Evolutionary conservation across 441 rosid genomes (phyloP).

Genomic region (Melianthus villosus): DNA sequence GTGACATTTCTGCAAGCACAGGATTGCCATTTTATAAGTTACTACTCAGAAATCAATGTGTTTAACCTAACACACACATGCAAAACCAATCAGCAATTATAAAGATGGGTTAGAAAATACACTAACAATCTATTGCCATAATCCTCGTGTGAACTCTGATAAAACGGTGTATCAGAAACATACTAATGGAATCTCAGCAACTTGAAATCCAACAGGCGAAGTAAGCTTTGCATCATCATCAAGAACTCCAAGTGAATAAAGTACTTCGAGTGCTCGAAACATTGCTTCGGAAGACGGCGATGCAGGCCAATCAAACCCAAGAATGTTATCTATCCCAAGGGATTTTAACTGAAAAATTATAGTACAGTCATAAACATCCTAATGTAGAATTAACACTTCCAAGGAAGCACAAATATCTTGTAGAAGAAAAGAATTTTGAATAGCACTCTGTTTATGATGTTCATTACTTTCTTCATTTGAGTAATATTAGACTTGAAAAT

Average conservation of each 20-base stretch:
- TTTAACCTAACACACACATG: no score
- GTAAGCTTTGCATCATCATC: constrained; percentile 97
- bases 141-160: no score
- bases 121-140: no score
- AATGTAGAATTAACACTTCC: constrained; percentile 9
- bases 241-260: constrained; percentile 75
- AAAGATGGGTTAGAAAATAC: no score
- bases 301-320: constrained; percentile 94
- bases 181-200: constrained; percentile 92
- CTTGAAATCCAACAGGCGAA: constrained; percentile 91
- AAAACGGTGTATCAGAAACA: constrained; percentile 3
- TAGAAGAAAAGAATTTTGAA: constrained; percentile 1
- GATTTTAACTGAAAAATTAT: constrained; percentile 58
- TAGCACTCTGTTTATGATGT: no score
- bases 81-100: no score
- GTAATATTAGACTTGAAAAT: no score
- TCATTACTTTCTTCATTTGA: no score
- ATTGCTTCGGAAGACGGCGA: constrained; percentile 84
- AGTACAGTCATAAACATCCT: no score
- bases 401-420: neutral
- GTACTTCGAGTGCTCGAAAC: constrained; percentile 87
- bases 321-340: constrained; percentile 80
- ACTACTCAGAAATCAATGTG: no score
- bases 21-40: no score
- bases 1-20: no score